Evolutionary conservation across 2,329 filamentous ascomycete genomes (phyloP).

Genomic region (Pyrenophora seminiperda): DNA sequence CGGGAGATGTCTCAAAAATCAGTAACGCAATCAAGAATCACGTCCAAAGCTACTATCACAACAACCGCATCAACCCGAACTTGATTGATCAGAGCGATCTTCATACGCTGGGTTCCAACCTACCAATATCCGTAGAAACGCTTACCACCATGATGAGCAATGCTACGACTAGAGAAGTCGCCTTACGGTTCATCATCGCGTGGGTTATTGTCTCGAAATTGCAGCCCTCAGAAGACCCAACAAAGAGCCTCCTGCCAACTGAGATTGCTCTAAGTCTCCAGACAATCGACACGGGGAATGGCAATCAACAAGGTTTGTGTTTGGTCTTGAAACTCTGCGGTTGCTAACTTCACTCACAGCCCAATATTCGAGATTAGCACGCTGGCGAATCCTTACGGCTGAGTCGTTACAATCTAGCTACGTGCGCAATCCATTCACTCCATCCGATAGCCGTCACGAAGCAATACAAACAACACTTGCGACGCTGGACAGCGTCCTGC

Average conservation of each 20-base stretch:
- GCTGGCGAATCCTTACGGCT: slow-evolving; percentile 42
- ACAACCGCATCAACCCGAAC: slow-evolving; percentile 22
- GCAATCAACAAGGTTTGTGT: slow-evolving; percentile 22
- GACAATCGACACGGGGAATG: slow-evolving; percentile 19
- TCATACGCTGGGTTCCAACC: slow-evolving; percentile 24
- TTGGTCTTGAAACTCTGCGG: background rate
- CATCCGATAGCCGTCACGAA: slow-evolving; percentile 30
- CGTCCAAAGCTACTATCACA: slow-evolving; percentile 46
- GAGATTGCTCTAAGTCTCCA: slow-evolving; percentile 31
- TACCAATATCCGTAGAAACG: slow-evolving; percentile 31
- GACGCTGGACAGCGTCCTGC: slow-evolving; percentile 35
- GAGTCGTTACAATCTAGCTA: slow-evolving; percentile 37
- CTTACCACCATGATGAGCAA: slow-evolving; percentile 37
- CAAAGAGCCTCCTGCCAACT: slow-evolving; percentile 34
- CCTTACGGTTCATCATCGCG: slow-evolving; percentile 40
- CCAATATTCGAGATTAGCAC: slow-evolving; percentile 22
- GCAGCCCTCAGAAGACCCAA: slow-evolving; percentile 17
- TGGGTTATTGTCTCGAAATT: slow-evolving; percentile 37
- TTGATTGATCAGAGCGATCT: slow-evolving; percentile 32
- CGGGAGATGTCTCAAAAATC: slow-evolving; percentile 40
- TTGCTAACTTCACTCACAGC: slow-evolving; percentile 13
- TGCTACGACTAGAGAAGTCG: slow-evolving; percentile 33
- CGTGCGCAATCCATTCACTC: slow-evolving; percentile 30
- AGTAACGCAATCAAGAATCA: slow-evolving; percentile 45
- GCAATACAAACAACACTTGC: slow-evolving; percentile 29